Base-by-base conservation (phyloP, 768 basidiomycete genomes). In the Suillus plorans region DNA sequence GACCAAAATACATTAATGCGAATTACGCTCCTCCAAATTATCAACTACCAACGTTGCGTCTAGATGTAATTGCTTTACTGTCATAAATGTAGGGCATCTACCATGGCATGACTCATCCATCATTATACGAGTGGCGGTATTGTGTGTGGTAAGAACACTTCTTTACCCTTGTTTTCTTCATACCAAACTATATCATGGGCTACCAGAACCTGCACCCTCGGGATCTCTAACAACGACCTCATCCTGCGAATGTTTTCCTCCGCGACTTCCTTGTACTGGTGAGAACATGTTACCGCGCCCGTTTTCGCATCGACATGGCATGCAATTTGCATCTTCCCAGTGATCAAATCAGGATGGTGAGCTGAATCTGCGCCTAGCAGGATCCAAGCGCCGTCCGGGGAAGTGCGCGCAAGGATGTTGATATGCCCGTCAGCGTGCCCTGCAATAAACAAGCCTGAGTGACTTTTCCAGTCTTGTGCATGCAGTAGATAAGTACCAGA, bases 111-210 rank as follows among this genome's bases (percentile, higher is more conserved):
- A 25, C 6, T 14, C 22, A 28, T 34, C 18, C 18, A 34, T 20
- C 31, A 55, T 12, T 34, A 1, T 6, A 63, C 41, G 1, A 50
- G 22, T 25, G 63, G 53, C 13, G 63, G 63, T 65, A 74, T 71
- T 50, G 62, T 67, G 7, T 73, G 66, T 5, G 72, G 68, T 5
- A 73, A 45, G 67, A 85, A 85, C 1, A 79, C 78, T 7, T 66
- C 49, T 1, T 77, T 78, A 36, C 74, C 81, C 64, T 77, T 78
- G 69, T 86, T 83, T 50, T 74, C 74, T 36, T 77, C 71, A 65
- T 84, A 86, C 85, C 84, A 87, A 37, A 75, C 77, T 45, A 69
- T 75, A 69, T 87, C 86, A 70, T 88, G 87, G 50, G 85, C 82
- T 28, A 88, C 65, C 53, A 88, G 60, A 28, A 87, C 80, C 60